These are phyloP conservation scores for Orbilia oligospora DNA, from an alignment of 2,329 filamentous ascomycete species.

Conservation along the genomic window DNA sequence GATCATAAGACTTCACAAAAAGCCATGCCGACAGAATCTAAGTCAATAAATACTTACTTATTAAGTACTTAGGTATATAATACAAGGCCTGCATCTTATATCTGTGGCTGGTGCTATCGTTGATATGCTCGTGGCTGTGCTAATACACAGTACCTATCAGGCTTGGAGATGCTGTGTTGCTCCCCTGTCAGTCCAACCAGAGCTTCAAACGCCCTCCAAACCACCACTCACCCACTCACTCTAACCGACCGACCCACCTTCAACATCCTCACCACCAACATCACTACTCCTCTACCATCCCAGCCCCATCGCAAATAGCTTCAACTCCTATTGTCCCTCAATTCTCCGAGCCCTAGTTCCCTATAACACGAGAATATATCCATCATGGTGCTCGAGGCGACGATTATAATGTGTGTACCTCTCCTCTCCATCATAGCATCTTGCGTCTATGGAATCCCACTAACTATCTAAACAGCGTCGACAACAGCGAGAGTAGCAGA, in stretches of 20 bases:
- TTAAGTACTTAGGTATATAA: too few relatives aligned
- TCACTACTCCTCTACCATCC: constrained; percentile 5
- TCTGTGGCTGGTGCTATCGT: neutral
- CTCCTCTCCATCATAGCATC: constrained; percentile 53
- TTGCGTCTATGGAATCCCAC: neutral
- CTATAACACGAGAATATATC: constrained; percentile 65
- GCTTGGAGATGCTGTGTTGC: constrained; percentile 7
- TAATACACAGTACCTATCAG: neutral
- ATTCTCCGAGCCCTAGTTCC: neutral
- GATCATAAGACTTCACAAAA: neutral
- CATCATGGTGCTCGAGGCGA: constrained; percentile 98
- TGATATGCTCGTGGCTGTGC: neutral
- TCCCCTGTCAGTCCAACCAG: constrained; percentile 22
- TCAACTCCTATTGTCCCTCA: neutral
- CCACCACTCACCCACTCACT: constrained; percentile 9
- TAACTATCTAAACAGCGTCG: constrained; percentile 73
- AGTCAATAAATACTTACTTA: too few relatives aligned
- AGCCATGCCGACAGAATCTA: too few relatives aligned
- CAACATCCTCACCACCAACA: constrained; percentile 14
- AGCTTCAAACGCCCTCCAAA: constrained; percentile 27
- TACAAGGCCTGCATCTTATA: neutral
- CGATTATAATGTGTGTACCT: constrained; percentile 83
- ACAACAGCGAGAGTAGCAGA: constrained; percentile 98
- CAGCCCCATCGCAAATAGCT: neutral
- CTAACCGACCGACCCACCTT: constrained; percentile 8